Evolutionary conservation across 1,139 yeast species (phyloP).

Genomic region (Geotrichum candidum): DNA sequence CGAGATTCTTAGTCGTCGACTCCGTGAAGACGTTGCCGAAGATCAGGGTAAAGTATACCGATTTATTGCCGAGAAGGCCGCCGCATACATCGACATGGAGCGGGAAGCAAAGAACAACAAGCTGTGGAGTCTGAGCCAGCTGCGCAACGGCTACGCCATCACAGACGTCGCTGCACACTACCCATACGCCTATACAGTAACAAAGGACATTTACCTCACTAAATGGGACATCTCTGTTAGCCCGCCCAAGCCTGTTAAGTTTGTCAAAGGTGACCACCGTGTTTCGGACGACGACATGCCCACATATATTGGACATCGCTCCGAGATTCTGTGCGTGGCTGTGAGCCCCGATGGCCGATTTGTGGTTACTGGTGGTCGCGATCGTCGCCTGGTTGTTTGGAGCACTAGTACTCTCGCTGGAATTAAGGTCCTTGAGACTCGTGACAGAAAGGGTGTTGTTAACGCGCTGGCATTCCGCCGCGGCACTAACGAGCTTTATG

Average conservation of each 20-base stretch:
- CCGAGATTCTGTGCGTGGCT: constrained; percentile 70
- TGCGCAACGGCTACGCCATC: constrained; percentile 27
- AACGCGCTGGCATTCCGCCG: constrained; percentile 72
- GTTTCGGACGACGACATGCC: constrained; percentile 33
- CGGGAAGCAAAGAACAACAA: not conserved
- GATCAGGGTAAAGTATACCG: constrained; percentile 77
- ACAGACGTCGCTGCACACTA: constrained; percentile 44
- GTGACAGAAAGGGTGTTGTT: constrained; percentile 63
- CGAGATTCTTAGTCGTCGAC: constrained; percentile 73
- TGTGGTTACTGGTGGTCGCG: constrained; percentile 88
- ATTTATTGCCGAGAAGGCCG: constrained; percentile 43
- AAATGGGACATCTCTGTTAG: constrained; percentile 59
- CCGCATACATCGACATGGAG: constrained; percentile 15
- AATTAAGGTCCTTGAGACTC: constrained; percentile 68
- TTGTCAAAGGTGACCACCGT: constrained; percentile 57
- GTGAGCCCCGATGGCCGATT: constrained; percentile 82
- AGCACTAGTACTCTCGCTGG: constrained; percentile 71
- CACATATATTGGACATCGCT: constrained; percentile 58
- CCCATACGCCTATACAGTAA: constrained; percentile 70
- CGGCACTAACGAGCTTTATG: constrained; percentile 77
- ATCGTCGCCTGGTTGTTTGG: constrained; percentile 78
- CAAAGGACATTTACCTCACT: constrained; percentile 74
- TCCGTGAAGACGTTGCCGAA: constrained; percentile 86
- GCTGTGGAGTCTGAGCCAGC: constrained; percentile 18
- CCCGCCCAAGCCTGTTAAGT: constrained; percentile 57